These are phyloP conservation scores for Penicillium freii DNA, from an alignment of 2,329 filamentous ascomycete species.

Conservation along the genomic window DNA sequence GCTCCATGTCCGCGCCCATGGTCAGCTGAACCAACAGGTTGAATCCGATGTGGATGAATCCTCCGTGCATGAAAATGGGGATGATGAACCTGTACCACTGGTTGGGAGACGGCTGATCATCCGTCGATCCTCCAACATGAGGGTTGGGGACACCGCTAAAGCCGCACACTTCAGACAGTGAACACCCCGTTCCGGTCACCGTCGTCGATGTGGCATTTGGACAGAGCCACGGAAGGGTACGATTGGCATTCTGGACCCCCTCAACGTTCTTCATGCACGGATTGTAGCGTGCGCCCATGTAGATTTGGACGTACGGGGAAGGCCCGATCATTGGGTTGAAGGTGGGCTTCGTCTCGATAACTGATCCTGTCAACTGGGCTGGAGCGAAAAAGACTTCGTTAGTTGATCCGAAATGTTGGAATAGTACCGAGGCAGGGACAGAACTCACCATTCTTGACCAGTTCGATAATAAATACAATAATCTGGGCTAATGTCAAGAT, in stretches of 20 bases:
- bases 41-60: constrained; percentile 91
- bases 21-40: constrained; percentile 91
- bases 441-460: constrained; percentile 74
- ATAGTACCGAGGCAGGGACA: background rate
- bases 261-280: constrained; percentile 85
- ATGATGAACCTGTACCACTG: constrained; percentile 97
- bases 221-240: constrained; percentile 64
- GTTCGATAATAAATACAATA: constrained; percentile 82
- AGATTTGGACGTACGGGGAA: constrained; percentile 84
- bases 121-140: constrained; percentile 46
- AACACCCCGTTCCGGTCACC: constrained; percentile 53
- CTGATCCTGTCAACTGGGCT: constrained; percentile 74
- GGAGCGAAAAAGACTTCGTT: constrained; percentile 9
- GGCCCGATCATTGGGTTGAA: constrained; percentile 99
- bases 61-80: constrained; percentile 93
- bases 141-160: constrained; percentile 75
- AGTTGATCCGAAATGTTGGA: background rate
- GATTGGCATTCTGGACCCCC: constrained; percentile 39
- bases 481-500: constrained; percentile 73
- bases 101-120: constrained; percentile 67
- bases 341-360: constrained; percentile 66
- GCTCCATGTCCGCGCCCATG: constrained; percentile 88
- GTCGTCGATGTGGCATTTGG: constrained; percentile 70
- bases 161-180: constrained; percentile 77
- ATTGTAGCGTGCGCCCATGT: constrained; percentile 90